Evolutionary conservation across 106 monocot genomes (phyloP), one percentile per base, ranked within the genome.

Genomic region (Hemerocallis citrina): DNA sequence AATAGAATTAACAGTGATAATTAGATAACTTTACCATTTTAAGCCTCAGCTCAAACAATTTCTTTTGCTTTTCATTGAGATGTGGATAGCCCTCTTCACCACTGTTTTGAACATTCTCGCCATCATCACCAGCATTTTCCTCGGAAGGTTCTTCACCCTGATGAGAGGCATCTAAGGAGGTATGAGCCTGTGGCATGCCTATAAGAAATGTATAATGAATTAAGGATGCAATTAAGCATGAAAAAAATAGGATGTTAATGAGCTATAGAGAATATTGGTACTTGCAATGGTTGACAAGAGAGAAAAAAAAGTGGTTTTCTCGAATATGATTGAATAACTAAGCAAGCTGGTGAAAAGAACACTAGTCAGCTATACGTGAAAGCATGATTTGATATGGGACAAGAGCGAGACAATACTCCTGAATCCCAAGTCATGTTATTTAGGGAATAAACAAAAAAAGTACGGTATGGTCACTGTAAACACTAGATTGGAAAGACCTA

Each of bases 11-110:
- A 27, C 14, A 11, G 12, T 17, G 15, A 7, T n/a, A 39, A 3
- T 5, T 30, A 33, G 21, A 31, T 32, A 14, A 36, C 8, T 37
- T 47, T 63, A 86, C 94, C 94, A 95, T 83, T 72, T 83, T 95
- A 61, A 90, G 89, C 69, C 78, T 80, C 66, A 95, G 69, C 32
- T 89, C 83, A 65, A 89, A 89, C 41, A 94, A 39, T 46, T 94
- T 94, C 52, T 86, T 86, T 68, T 89, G 89, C 59, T 77, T 82
- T 48, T 85, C 94, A 60, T 62, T 86, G 19, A 94, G 72, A 42
- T 73, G 64, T 13, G 86, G 90, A 63, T 86, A 80, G 25, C 66
- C 78, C 33, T 66, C 68, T 34, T 78, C 77, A 49, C 16, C 62
- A 59, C 72, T 72, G 64, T 66, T 77, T 47, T 72, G 56, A 43